Percentiles rank a stretch among this genome's conserved stretches.
Conservation (phyloP, 2,329 filamentous ascomycete genomes). For the Beauveria medogensis region DNA sequence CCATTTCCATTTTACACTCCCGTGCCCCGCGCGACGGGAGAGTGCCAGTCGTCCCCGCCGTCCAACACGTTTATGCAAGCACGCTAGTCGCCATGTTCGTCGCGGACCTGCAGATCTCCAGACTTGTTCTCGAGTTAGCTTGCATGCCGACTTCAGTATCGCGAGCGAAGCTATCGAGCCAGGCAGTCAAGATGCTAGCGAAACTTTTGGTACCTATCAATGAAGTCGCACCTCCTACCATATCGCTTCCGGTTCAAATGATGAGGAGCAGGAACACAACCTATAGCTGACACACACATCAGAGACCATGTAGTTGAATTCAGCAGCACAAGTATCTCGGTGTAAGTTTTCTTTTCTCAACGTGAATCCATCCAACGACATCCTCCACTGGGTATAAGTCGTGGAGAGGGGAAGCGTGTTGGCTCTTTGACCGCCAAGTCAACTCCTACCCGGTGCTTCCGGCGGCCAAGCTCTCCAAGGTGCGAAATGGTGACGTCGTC, state of each 20-base stretch:
- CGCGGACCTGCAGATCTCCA: background rate
- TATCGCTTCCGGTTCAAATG: background rate
- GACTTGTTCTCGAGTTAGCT: background rate
- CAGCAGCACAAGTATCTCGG: no score
- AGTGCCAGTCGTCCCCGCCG: no score
- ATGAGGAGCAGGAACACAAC: background rate
- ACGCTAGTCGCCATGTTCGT: background rate
- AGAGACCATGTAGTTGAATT: no score
- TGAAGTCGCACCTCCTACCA: background rate
- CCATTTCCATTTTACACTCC: no score
- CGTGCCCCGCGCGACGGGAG: no score
- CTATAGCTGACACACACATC: no score
- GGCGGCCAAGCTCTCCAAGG: background rate
- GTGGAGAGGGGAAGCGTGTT: background rate
- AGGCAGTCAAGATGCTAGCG: background rate
- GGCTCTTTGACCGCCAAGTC: constrained; percentile 11
- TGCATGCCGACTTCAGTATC: background rate
- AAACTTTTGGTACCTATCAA: background rate
- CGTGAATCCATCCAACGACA: no score
- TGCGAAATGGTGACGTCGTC: constrained; percentile 12
- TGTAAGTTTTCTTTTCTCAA: no score
- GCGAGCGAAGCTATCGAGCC: background rate
- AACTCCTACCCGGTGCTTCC: constrained; percentile 15
- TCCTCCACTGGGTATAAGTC: background rate
- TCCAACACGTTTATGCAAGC: no score